phyloP scores from a whole-genome alignment of 2,329 filamentous ascomycete species.

The Ceratocystis smalleyi region DNA sequence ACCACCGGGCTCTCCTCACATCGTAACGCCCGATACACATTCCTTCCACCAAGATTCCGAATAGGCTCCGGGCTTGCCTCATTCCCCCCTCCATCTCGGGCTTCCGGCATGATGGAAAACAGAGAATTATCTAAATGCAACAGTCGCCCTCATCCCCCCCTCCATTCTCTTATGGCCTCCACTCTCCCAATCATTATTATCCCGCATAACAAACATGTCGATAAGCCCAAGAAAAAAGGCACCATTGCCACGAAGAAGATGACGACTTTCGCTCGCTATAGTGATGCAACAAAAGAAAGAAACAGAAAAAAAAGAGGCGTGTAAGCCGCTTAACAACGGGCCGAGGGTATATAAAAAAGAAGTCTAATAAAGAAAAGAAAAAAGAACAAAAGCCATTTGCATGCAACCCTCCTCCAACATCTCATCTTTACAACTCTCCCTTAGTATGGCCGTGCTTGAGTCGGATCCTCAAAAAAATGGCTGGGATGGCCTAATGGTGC shows the following conservation, averaged over 20 bases:
- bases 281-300: neutral
- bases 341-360: conserved; percentile 2
- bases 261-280: neutral
- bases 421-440: neutral
- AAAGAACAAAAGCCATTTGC: neutral
- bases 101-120: no score
- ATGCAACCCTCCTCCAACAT: no score
- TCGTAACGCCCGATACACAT: neutral
- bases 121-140: no score
- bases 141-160: no score
- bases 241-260: neutral
- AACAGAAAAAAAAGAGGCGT: neutral
- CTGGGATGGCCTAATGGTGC: neutral
- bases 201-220: neutral
- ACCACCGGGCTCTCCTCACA: neutral
- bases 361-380: neutral
- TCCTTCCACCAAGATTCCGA: neutral
- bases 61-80: no score
- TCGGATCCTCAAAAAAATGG: conserved; percentile 6
- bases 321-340: neutral
- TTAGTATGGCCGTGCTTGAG: neutral
- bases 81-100: no score
- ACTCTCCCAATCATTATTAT: neutral
- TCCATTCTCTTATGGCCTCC: no score
- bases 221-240: neutral